Percentiles rank a stretch among this genome's conserved stretches.
These are phyloP conservation scores for Pisolithus albus DNA, from an alignment of 768 basidiomycete genomes.

Conservation along the genomic window DNA sequence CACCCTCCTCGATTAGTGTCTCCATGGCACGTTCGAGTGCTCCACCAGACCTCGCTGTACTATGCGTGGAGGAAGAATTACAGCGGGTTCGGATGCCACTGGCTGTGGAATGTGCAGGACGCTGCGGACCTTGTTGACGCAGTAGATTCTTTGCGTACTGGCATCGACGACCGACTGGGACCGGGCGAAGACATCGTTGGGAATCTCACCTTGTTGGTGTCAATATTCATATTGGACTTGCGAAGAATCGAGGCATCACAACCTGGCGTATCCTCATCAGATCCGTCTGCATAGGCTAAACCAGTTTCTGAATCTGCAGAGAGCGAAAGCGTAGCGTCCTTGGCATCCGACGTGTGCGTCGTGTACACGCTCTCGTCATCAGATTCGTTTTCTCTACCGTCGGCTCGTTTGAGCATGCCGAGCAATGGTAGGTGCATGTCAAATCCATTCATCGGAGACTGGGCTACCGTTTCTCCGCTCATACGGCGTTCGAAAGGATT, in stretches of 20 bases:
- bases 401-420: constrained; percentile 40
- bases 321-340: constrained; percentile 17
- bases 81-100: constrained; percentile 10
- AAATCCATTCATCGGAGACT: constrained; percentile 15
- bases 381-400: constrained; percentile 18
- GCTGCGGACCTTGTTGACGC: constrained; percentile 17
- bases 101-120: constrained; percentile 13
- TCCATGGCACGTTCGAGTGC: constrained; percentile 47
- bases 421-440: constrained; percentile 47
- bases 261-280: constrained; percentile 29
- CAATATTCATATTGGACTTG: constrained; percentile 10
- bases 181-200: constrained; percentile 21
- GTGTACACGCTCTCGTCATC: constrained; percentile 32
- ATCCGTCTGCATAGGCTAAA: constrained; percentile 33
- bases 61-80: constrained; percentile 26
- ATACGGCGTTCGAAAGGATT: constrained; percentile 87
- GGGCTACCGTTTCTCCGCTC: constrained; percentile 53
- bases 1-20: constrained; percentile 40
- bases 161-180: constrained; percentile 15
- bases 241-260: constrained; percentile 22
- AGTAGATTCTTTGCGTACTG: constrained; percentile 22
- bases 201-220: constrained; percentile 27
- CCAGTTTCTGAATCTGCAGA: constrained; percentile 26
- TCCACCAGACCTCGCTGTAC: constrained; percentile 26
- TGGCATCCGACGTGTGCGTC: constrained; percentile 20